Evolutionary conservation across 768 basidiomycete species (phyloP), one percentile per base, ranked within the genome.

Genomic region (Mrakia gelida): DNA sequence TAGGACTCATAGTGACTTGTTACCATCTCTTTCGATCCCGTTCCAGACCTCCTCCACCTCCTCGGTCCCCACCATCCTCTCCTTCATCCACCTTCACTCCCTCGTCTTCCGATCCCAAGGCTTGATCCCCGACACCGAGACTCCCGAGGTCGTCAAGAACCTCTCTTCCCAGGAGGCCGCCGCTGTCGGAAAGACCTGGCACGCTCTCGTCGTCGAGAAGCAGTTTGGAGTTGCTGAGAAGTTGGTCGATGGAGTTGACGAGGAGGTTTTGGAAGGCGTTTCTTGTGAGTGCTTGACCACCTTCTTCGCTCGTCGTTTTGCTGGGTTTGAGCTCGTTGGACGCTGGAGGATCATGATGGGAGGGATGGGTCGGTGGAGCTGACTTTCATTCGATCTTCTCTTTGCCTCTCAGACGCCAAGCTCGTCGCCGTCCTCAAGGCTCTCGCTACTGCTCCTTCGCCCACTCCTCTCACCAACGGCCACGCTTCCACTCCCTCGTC

Each of bases 11-110:
- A 59, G 74, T 80, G 80, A 18, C 76, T 52, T 72, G 9, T 23
- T 38, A 5, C 26, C 23, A n/a, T 18, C 45, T 54, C 13, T 23
- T 32, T 34, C 54, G 3, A 34, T 10, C 38, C 26, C 13, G 18
- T 54, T 18, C 32, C 30, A 73, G 67, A 23, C 67, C 13, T 73
- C 52, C 10, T 18, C 72, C 26, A 26, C 52, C 72, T 59, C 30
- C 56, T 79, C 43, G 75, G 78, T 18, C 77, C 81, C 56, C 63
- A 80, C 38, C 76, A 81, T 67, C 80, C 81, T 30, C 79, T 80
- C 78, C 38, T 83, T 83, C 82, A 73, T 83, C 10, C 82, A 80
- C 76, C 79, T 83, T 32, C 80, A 80, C 80, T 61, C 79, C 15
- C 79, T 82, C 59, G 80, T 80, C 80, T 34, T 67, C 68, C 34